A percentile compares a stretch with the other conserved stretches of the same genome.
Evolutionary conservation across 2,329 filamentous ascomycete genomes (phyloP).

Genomic region (Conoideocrella luteorostrata): DNA sequence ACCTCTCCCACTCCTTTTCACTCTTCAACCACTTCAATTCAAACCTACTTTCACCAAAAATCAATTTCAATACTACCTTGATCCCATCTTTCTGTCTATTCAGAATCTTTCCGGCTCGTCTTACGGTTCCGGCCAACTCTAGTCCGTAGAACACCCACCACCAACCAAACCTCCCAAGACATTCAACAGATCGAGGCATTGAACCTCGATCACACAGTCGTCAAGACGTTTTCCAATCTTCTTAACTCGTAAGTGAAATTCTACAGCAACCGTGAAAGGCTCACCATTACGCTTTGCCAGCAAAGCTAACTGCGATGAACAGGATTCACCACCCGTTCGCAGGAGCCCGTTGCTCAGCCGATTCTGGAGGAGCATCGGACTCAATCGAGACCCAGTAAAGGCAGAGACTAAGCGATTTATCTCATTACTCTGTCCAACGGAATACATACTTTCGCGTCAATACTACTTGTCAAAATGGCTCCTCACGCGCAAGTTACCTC

Average conservation of each 20-base stretch:
- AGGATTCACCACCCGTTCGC: slow-evolving; percentile 95
- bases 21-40: not conserved
- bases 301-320: slow-evolving; percentile 14
- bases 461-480: slow-evolving; percentile 62
- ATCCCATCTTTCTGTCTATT: not conserved
- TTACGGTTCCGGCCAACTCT: not conserved
- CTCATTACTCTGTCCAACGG: slow-evolving; percentile 9
- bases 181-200: slow-evolving; percentile 42
- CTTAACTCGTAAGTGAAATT: slow-evolving; percentile 75
- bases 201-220: slow-evolving; percentile 55
- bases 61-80: not conserved
- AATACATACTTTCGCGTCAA: slow-evolving; percentile 15
- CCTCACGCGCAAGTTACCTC: slow-evolving; percentile 70
- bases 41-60: not conserved
- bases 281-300: too few species aligned
- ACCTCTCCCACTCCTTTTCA: not conserved
- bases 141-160: not conserved
- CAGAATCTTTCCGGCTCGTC: not conserved
- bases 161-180: slow-evolving; percentile 12
- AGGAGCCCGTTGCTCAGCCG: slow-evolving; percentile 88
- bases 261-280: too few species aligned
- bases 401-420: slow-evolving; percentile 19
- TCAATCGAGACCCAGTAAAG: slow-evolving; percentile 53
- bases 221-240: slow-evolving; percentile 98
- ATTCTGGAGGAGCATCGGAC: slow-evolving; percentile 76